Conservation (phyloP, 2,329 filamentous ascomycete genomes). For the Epichloe coenophiala region DNA sequence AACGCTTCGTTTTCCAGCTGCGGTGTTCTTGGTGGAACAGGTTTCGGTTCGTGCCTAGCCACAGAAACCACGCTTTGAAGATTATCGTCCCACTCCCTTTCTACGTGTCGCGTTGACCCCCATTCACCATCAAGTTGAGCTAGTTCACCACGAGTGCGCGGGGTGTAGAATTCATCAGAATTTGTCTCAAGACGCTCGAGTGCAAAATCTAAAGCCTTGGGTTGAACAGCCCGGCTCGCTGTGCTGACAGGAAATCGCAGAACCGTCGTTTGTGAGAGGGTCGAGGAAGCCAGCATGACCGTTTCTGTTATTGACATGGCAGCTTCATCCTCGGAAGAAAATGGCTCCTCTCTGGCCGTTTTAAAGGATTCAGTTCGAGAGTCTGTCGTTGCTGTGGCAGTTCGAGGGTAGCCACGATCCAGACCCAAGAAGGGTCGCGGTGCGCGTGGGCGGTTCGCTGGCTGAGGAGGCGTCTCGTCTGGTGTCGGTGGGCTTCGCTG, state of each 20-base stretch:
- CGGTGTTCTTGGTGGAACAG: neutral
- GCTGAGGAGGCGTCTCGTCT: slow-evolving; percentile 58
- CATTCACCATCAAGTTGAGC: slow-evolving; percentile 47
- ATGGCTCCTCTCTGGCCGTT: slow-evolving; percentile 53
- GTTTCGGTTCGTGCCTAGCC: slow-evolving; percentile 27
- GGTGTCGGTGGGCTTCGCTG: slow-evolving; percentile 60
- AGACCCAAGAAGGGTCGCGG: slow-evolving; percentile 29
- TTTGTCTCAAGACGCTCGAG: slow-evolving; percentile 28
- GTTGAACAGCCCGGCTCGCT: slow-evolving; percentile 9
- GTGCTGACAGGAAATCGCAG: slow-evolving; percentile 21
- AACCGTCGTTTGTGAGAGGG: slow-evolving; percentile 31
- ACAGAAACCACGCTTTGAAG: slow-evolving; percentile 40
- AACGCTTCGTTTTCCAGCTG: slow-evolving; percentile 17
- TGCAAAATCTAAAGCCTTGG: slow-evolving; percentile 28
- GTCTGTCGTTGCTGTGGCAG: slow-evolving; percentile 42
- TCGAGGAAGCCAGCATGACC: slow-evolving; percentile 21
- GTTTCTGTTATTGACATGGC: slow-evolving; percentile 27
- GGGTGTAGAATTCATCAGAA: slow-evolving; percentile 25
- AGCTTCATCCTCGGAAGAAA: slow-evolving; percentile 48
- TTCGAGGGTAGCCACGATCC: slow-evolving; percentile 37
- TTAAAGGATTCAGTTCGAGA: slow-evolving; percentile 56
- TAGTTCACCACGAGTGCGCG: slow-evolving; percentile 34
- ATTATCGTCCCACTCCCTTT: slow-evolving; percentile 42
- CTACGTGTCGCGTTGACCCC: slow-evolving; percentile 34
- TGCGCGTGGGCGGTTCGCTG: slow-evolving; percentile 27